Evolutionary conservation across 2,329 filamentous ascomycete species (phyloP).

Genomic region (Erysiphe pulchra): DNA sequence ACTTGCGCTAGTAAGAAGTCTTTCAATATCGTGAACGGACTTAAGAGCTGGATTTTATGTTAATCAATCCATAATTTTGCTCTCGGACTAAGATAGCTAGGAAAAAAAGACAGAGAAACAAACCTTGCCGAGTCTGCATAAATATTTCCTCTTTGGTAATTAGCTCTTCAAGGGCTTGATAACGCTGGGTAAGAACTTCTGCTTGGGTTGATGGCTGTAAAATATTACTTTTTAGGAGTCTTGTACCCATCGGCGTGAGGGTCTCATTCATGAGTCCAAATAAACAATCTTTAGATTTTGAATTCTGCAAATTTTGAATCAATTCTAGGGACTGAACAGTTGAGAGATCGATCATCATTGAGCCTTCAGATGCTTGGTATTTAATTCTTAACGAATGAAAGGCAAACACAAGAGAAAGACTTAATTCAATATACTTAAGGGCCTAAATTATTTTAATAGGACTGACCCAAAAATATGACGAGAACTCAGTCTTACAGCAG

Average conservation of each 20-base stretch:
- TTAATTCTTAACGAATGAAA: conserved; percentile 63
- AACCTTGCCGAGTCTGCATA: conserved; percentile 43
- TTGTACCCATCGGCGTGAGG: conserved; percentile 63
- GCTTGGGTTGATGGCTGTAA: conserved; percentile 61
- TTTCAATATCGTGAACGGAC: conserved; percentile 54
- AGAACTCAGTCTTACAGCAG: conserved; percentile 34
- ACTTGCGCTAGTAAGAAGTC: conserved; percentile 44
- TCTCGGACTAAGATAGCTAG: background rate
- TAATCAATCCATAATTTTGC: background rate
- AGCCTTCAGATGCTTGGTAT: conserved; percentile 70
- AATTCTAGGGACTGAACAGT: conserved; percentile 74
- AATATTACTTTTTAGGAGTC: conserved; percentile 63
- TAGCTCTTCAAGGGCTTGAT: conserved; percentile 65
- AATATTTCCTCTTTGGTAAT: conserved; percentile 69
- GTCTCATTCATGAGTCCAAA: conserved; percentile 74
- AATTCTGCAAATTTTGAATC: conserved; percentile 58
- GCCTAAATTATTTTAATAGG: conserved; percentile 22
- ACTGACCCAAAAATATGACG: background rate
- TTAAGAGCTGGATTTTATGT: conserved; percentile 31
- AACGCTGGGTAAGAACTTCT: conserved; percentile 41
- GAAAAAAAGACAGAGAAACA: background rate
- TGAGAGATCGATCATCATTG: conserved; percentile 86
- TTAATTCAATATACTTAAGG: conserved; percentile 55
- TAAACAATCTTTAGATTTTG: conserved; percentile 57
- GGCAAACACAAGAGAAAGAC: conserved; percentile 40